phyloP scores from a whole-genome alignment of 805 yeast species.

The Saccharomycopsis sp. region DNA sequence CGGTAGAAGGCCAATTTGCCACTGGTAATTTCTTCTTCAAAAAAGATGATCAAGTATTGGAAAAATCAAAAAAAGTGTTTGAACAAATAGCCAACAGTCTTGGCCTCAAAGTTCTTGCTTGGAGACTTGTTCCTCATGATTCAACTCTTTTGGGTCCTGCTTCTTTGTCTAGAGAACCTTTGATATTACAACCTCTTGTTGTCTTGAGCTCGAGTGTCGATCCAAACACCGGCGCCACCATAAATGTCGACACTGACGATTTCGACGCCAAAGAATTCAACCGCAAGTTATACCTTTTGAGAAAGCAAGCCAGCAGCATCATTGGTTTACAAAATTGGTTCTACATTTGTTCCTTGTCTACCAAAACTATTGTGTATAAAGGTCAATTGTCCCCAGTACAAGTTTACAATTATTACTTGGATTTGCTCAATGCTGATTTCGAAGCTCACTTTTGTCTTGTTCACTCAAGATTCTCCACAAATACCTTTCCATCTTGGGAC shows the following conservation, averaged over 20 bases:
- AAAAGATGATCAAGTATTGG: conserved; percentile 62
- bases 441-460: conserved; percentile 94
- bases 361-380: conserved; percentile 87
- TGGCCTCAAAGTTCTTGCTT: conserved; percentile 78
- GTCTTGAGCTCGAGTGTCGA: conserved; percentile 46
- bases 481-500: conserved; percentile 99
- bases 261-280: conserved; percentile 65
- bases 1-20: conserved; percentile 81
- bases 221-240: conserved; percentile 19
- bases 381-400: conserved; percentile 97
- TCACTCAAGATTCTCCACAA: conserved; percentile 95
- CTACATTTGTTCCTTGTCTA: conserved; percentile 86
- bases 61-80: conserved; percentile 64
- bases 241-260: conserved; percentile 36
- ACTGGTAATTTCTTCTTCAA: conserved; percentile 92
- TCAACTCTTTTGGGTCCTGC: conserved; percentile 94
- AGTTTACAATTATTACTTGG: conserved; percentile 91
- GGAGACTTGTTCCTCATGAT: conserved; percentile 94
- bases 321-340: conserved; percentile 97
- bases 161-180: conserved; percentile 86
- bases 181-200: conserved; percentile 86
- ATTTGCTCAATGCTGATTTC: conserved; percentile 81
- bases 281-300: conserved; percentile 71
- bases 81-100: conserved; percentile 69
- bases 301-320: conserved; percentile 84